These are phyloP conservation scores for Microsporum canis DNA, from an alignment of 2,329 filamentous ascomycete genomes.

Conservation along the genomic window DNA sequence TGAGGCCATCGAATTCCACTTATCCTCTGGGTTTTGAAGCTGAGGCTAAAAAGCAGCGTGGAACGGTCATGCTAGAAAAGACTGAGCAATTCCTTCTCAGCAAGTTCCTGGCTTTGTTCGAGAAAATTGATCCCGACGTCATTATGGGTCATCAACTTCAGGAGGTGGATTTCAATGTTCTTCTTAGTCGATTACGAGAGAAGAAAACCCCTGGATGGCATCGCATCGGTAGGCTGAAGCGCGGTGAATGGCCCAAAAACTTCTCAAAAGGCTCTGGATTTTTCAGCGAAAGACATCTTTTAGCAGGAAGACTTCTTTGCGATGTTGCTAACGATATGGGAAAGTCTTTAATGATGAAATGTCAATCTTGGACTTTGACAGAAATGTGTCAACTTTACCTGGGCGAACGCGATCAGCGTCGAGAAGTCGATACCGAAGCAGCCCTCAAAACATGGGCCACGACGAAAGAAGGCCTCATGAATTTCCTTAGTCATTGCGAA, in stretches of 20 bases:
- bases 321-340: slow-evolving; percentile 93
- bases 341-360: slow-evolving; percentile 94
- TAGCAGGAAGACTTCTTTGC: slow-evolving; percentile 79
- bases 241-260: slow-evolving; percentile 73
- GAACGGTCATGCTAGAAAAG: slow-evolving; percentile 68
- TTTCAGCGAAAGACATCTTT: slow-evolving; percentile 82
- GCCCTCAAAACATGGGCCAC: slow-evolving; percentile 79
- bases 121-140: slow-evolving; percentile 82
- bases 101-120: slow-evolving; percentile 80
- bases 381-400: slow-evolving; percentile 96
- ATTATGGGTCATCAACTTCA: slow-evolving; percentile 92
- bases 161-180: slow-evolving; percentile 86
- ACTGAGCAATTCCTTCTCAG: slow-evolving; percentile 75
- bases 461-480: slow-evolving; percentile 74
- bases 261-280: slow-evolving; percentile 80
- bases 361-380: slow-evolving; percentile 93
- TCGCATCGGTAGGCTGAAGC: slow-evolving; percentile 73
- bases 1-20: slow-evolving; percentile 62
- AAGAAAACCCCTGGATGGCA: slow-evolving; percentile 94
- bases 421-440: slow-evolving; percentile 78
- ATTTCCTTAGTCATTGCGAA: slow-evolving; percentile 88
- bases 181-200: slow-evolving; percentile 75
- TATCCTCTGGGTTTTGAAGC: slow-evolving; percentile 84
- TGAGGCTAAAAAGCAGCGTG: slow-evolving; percentile 60
- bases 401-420: slow-evolving; percentile 56